A percentile compares a stretch with the other conserved stretches of the same genome.
These are phyloP conservation scores for Elsinoe batatas DNA, from an alignment of 2,329 filamentous ascomycete species.

Conservation along the genomic window DNA sequence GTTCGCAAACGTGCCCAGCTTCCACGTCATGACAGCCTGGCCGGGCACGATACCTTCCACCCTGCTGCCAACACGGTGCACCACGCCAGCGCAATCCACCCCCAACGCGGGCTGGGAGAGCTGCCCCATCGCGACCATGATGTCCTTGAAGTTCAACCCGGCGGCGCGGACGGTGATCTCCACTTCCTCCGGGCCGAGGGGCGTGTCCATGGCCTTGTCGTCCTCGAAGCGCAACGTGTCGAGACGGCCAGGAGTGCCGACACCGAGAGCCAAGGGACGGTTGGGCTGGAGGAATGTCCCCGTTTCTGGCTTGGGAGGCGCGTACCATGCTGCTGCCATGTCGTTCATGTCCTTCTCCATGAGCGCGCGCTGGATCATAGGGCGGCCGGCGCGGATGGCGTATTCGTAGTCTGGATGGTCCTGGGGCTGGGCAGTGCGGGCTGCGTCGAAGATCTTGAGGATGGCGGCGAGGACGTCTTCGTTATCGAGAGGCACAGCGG, in stretches of 20 bases:
- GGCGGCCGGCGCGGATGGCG: constrained; percentile 11
- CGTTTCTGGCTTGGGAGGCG: constrained; percentile 12
- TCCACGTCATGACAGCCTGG: constrained; percentile 16
- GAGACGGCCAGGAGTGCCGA: constrained; percentile 9
- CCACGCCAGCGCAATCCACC: constrained; percentile 11
- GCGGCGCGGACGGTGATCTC: constrained; percentile 17
- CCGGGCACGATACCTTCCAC: constrained; percentile 12
- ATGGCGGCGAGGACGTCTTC: constrained; percentile 4
- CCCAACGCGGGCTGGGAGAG: constrained; percentile 8
- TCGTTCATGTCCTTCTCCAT: constrained; percentile 13
- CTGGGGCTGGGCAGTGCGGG: not conserved
- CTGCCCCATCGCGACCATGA: constrained; percentile 14
- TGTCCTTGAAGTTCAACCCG: constrained; percentile 19
- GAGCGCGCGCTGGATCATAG: constrained; percentile 16
- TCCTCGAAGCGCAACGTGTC: constrained; percentile 12
- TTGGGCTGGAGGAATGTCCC: constrained; percentile 6
- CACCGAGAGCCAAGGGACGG: constrained; percentile 5
- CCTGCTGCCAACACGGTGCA: constrained; percentile 2
- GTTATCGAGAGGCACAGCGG: constrained; percentile 4
- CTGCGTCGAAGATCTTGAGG: constrained; percentile 8
- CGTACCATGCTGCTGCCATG: constrained; percentile 13
- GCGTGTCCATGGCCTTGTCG: not conserved
- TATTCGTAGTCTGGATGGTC: constrained; percentile 13
- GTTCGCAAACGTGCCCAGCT: constrained; percentile 16
- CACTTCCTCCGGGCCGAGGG: constrained; percentile 14